These are phyloP conservation scores for Aspergillus costaricaensis DNA, from an alignment of 2,329 filamentous ascomycete genomes.

Conservation along the genomic window DNA sequence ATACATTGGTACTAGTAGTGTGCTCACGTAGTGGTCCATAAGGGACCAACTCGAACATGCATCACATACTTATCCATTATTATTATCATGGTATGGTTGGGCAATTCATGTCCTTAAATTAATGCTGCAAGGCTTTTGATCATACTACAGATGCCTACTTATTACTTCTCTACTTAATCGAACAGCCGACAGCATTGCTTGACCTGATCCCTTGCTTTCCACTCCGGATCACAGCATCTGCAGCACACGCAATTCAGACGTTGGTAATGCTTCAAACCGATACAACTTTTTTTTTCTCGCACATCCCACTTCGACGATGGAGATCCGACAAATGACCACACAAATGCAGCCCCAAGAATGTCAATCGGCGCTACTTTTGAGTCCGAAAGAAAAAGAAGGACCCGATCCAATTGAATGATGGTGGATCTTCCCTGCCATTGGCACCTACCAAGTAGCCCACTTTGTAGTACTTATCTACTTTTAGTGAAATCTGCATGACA, in stretches of 20 bases:
- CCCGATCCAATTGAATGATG: background rate
- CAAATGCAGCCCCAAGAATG: background rate
- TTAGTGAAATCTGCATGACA: too few relatives aligned
- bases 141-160: background rate
- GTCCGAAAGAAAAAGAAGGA: background rate
- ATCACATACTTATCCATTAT: too few relatives aligned
- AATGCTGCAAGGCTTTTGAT: background rate
- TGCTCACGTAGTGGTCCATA: too few relatives aligned
- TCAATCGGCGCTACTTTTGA: background rate
- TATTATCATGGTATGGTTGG: too few relatives aligned
- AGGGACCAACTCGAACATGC: too few relatives aligned
- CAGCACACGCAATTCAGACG: background rate
- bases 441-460: background rate
- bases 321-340: background rate
- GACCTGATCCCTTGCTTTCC: background rate
- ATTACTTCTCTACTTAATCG: background rate
- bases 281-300: too few relatives aligned
- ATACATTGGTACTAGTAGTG: too few relatives aligned
- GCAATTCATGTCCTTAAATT: too few relatives aligned
- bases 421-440: background rate
- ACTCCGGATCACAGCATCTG: background rate
- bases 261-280: background rate
- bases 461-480: too few relatives aligned
- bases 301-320: background rate
- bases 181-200: background rate